Evolutionary conservation across 306 rosid species (phyloP).

Genomic region (Crotalaria pallida): DNA sequence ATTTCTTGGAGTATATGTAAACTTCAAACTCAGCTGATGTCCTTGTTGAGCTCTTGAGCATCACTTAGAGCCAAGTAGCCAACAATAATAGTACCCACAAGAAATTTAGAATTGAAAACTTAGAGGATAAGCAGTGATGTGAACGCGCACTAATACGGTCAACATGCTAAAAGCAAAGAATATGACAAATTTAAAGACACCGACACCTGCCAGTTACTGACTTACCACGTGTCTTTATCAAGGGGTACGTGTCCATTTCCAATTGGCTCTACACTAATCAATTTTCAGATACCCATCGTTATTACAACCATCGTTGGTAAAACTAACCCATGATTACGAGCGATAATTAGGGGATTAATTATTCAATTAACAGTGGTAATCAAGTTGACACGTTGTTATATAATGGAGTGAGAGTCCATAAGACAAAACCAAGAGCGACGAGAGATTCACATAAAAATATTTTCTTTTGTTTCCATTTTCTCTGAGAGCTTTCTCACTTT

Average conservation of each 20-base stretch:
- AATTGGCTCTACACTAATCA: not conserved
- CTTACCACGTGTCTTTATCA: slow-evolving; percentile 23
- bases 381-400: slow-evolving; percentile 30
- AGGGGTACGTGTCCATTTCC: not conserved
- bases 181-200: slow-evolving; percentile 13
- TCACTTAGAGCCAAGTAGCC: too few species aligned
- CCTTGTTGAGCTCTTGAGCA: too few species aligned
- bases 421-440: slow-evolving; percentile 49
- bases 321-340: slow-evolving; percentile 22
- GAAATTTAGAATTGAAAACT: not conserved
- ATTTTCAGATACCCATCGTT: slow-evolving; percentile 21
- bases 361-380: slow-evolving; percentile 4
- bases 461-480: not conserved
- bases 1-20: too few species aligned
- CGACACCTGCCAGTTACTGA: slow-evolving; percentile 31
- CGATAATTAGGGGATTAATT: slow-evolving; percentile 25
- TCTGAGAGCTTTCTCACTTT: not conserved
- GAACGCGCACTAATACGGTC: slow-evolving; percentile 35
- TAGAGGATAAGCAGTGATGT: slow-evolving; percentile 9
- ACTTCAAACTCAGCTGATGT: too few species aligned
- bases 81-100: too few species aligned
- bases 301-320: not conserved
- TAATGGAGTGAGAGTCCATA: not conserved
- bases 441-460: slow-evolving; percentile 31
- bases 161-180: slow-evolving; percentile 22